Evolutionary conservation across 2,329 filamentous ascomycete species (phyloP), one percentile per base, ranked within the genome.

Genomic region (Exophiala alcalophila): DNA sequence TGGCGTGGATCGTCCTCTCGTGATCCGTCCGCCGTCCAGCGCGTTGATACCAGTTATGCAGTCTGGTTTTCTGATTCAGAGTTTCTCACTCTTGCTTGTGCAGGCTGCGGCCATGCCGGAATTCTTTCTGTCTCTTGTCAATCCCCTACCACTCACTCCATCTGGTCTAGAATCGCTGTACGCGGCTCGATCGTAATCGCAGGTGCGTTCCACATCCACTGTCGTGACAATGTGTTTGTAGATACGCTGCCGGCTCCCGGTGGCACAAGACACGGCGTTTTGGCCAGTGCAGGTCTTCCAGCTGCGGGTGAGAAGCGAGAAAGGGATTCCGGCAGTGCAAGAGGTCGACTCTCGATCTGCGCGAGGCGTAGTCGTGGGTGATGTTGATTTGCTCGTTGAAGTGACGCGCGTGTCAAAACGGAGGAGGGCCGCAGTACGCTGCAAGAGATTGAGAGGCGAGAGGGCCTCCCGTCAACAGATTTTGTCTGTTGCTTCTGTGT

Each of bases 371-470:
- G 29, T 48, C 41, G 49, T 48, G 44, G 24, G 37, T 33, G 31
- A 39, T 37, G 26, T 29, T 49, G 49, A 49, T 49, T 49, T 46
- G 49, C 28, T 47, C 24, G 30, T 19, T n/a, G 26, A 34, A 21
- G 24, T 25, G 24, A 38, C 36, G 34, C 34, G 41, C 41, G 37
- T 44, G 41, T 40, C 33, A 43, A 43, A 40, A 44, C 18, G 36
- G 47, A 40, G 42, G 49, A 38, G n/a, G 35, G 24, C 40, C 34
- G 40, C 49, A 45, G 38, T 41, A 32, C 28, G 11, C 14, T 28
- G 41, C 30, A 27, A 16, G 16, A 35, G 19, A 14, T 23, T n/a
- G 11, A 34, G 12, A 25, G 18, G 15, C 3, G 14, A 15, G 10
- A 8, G 10, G 14, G 14, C 28, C 28, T 31, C 14, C 10, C n/a